phyloP scores from a whole-genome alignment of 1,139 yeast species.

The Pichia sp. region DNA sequence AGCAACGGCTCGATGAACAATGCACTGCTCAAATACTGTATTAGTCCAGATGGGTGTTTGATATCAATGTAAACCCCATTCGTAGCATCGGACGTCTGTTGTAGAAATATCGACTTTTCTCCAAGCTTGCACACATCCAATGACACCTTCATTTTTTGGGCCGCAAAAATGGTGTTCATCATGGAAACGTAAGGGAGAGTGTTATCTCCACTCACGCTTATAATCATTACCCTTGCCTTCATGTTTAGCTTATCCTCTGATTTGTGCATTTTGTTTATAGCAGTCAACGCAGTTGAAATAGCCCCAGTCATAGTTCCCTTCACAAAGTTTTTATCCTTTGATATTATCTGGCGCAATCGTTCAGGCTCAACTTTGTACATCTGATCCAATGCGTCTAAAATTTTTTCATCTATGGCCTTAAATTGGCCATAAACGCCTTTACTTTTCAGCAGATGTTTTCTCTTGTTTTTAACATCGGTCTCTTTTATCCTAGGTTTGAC shows the following conservation, averaged over 20 bases:
- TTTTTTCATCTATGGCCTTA: constrained; percentile 71
- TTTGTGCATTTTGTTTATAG: constrained; percentile 64
- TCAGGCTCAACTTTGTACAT: constrained; percentile 39
- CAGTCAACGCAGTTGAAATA: constrained; percentile 69
- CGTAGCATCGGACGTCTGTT: constrained; percentile 95
- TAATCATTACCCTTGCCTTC: constrained; percentile 68
- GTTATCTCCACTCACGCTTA: constrained; percentile 74
- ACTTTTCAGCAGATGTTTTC: constrained; percentile 29
- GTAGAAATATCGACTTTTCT: constrained; percentile 73
- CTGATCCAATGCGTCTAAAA: constrained; percentile 56
- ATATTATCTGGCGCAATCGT: constrained; percentile 18
- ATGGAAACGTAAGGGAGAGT: constrained; percentile 84
- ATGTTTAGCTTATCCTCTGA: constrained; percentile 48
- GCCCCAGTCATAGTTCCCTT: constrained; percentile 72
- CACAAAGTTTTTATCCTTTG: constrained; percentile 25
- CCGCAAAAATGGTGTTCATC: constrained; percentile 95
- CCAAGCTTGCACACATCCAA: constrained; percentile 89
- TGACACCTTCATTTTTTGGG: constrained; percentile 86
- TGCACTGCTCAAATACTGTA: constrained; percentile 69
- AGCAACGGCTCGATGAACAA: constrained; percentile 80
- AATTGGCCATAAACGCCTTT: constrained; percentile 84
- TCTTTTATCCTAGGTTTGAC: not conserved
- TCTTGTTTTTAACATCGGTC: not conserved
- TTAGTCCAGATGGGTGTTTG: constrained; percentile 69
- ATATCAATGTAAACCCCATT: constrained; percentile 81